Percentiles rank a stretch among this genome's conserved stretches.
phyloP scores from a whole-genome alignment of 495 filamentous ascomycete genomes.

The Lasiosphaeria ovina region DNA sequence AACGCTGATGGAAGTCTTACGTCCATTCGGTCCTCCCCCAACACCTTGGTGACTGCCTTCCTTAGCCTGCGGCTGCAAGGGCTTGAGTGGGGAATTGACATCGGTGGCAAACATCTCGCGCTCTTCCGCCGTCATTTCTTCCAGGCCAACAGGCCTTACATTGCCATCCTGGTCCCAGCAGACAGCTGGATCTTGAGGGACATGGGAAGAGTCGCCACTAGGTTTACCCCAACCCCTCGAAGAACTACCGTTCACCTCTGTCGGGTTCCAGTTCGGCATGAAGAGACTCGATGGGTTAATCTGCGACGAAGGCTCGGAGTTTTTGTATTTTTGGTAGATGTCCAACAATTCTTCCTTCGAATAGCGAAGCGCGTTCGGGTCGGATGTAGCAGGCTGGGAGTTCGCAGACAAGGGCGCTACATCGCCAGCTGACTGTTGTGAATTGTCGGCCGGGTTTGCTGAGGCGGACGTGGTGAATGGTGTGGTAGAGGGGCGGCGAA shows the following conservation, averaged over 20 bases:
- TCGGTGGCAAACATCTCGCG: constrained; percentile 79
- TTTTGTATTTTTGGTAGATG: constrained; percentile 62
- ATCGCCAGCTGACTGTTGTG: constrained; percentile 20
- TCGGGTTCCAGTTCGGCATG: constrained; percentile 73
- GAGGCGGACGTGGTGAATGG: constrained; percentile 39
- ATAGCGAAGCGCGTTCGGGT: constrained; percentile 55
- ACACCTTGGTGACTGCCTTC: constrained; percentile 55
- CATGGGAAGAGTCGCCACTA: constrained; percentile 62
- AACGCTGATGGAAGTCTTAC: constrained; percentile 75
- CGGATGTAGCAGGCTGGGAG: constrained; percentile 37
- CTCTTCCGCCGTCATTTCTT: constrained; percentile 79
- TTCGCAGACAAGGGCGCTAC: constrained; percentile 14
- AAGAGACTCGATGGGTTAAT: constrained; percentile 67
- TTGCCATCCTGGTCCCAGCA: constrained; percentile 86
- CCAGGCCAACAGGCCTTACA: constrained; percentile 68
- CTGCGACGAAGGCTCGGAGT: constrained; percentile 34
- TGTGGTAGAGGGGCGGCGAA: constrained; percentile 72
- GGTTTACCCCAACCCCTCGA: constrained; percentile 71
- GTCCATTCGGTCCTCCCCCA: constrained; percentile 54
- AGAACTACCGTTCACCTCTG: constrained; percentile 57
- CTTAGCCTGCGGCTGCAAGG: constrained; percentile 68
- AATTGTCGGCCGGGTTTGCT: constrained; percentile 20
- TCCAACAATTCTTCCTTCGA: constrained; percentile 80
- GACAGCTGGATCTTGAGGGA: constrained; percentile 56
- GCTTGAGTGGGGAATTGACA: constrained; percentile 91